A percentile compares a stretch with the other conserved stretches of the same genome.
These are phyloP conservation scores for Trichoderma sp. DNA, from an alignment of 2,329 filamentous ascomycete species.

Conservation along the genomic window DNA sequence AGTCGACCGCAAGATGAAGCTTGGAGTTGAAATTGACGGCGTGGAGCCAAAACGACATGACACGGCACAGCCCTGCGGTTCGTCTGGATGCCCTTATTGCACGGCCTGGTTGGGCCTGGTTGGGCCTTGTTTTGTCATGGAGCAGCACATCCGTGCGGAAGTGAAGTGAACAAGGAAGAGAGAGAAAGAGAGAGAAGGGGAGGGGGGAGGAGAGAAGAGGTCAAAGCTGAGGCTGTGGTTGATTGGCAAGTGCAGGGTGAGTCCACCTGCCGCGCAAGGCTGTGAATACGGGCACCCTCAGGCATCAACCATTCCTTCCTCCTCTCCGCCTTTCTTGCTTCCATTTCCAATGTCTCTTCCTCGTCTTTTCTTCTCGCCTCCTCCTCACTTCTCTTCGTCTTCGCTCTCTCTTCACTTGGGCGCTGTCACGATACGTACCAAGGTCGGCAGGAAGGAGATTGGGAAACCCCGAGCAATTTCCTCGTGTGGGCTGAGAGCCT, in stretches of 20 bases:
- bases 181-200: not conserved
- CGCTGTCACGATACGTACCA: not conserved
- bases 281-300: slow-evolving; percentile 8
- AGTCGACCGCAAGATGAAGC: slow-evolving; percentile 9
- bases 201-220: not conserved
- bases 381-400: not conserved
- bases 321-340: not conserved
- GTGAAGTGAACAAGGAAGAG: not conserved
- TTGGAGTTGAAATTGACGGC: not conserved
- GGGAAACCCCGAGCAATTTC: not conserved
- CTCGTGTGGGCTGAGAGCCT: not conserved
- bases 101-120: not conserved
- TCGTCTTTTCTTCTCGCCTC: too few species aligned
- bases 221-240: not conserved
- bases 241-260: slow-evolving; percentile 13
- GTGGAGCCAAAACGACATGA: not conserved
- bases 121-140: not conserved
- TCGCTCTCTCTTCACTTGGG: not conserved
- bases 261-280: slow-evolving; percentile 5
- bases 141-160: not conserved
- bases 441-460: not conserved
- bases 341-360: not conserved
- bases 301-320: not conserved
- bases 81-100: not conserved
- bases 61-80: not conserved